Evolutionary conservation across 257 asterid genomes (phyloP), one percentile per base, ranked within the genome.

Genomic region (Echium plantagineum): DNA sequence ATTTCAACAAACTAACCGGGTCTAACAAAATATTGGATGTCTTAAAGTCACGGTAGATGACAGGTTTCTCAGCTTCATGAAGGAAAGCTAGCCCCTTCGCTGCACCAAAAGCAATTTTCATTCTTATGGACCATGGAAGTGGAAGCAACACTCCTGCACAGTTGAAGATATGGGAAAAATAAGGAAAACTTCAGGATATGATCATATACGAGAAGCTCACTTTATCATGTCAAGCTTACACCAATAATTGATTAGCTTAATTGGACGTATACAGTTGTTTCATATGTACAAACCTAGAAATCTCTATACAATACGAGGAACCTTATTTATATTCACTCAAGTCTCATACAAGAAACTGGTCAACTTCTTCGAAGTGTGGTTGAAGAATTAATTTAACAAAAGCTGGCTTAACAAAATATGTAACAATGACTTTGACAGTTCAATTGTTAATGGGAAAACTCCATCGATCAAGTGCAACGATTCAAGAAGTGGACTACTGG

Each of bases 71-170:
- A 8, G 97, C 94, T 55, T 86, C 97, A 52, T 89, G 97, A 59
- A 89, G 81, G 68, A 86, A 89, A 20, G 97, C 86, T 22, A 89
- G 97, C 24, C 97, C 97, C 72, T 84, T 86, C 21, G 97, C 97
- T 24, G 95, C 94, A 31, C 95, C 97, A 46, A 75, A 73, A 4
- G 93, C 91, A 52, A 89, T 84, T 85, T 86, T 89, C 97, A 89
- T 84, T 76, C 97, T 76, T 38, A 69, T 82, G 52, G 82, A 77
- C 97, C 97, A 89, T 9, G 95, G 77, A 78, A 86, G 87, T 42
- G 97, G 97, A 67, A 82, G 93, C 80, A 83, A 64, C 58, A 84
- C 95, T 68, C 94, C 95, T 87, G 81, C 66, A 42, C 17, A 42
- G 55, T 5, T 2, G 22, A 26, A 13, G 19, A 47, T 19, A 19